Percentiles rank a stretch among this genome's conserved stretches.
Evolutionary conservation across 2,329 filamentous ascomycete species (phyloP).

Genomic region (Lachnellula cervina): DNA sequence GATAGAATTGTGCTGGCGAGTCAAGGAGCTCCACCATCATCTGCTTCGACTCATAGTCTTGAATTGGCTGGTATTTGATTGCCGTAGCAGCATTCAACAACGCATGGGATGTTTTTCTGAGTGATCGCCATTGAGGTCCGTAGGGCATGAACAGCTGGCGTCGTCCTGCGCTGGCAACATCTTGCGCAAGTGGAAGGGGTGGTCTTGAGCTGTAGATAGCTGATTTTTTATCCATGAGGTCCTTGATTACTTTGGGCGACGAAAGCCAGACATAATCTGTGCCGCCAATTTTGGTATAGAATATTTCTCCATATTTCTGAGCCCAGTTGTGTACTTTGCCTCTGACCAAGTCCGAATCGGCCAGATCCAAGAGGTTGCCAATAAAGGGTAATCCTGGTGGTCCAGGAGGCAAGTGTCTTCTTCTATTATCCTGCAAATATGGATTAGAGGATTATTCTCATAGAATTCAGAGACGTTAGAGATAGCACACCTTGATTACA

Average conservation of each 20-base stretch:
- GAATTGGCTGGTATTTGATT: slow-evolving; percentile 26
- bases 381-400: slow-evolving; percentile 37
- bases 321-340: slow-evolving; percentile 33
- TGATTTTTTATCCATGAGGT: slow-evolving; percentile 24
- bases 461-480: too few species aligned
- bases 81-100: slow-evolving; percentile 25
- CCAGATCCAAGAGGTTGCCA: slow-evolving; percentile 35
- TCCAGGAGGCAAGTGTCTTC: slow-evolving; percentile 34
- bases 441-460: too few species aligned
- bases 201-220: slow-evolving; percentile 36
- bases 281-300: slow-evolving; percentile 37
- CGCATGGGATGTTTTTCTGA: slow-evolving; percentile 28
- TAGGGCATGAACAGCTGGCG: slow-evolving; percentile 29
- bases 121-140: slow-evolving; percentile 23
- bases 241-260: slow-evolving; percentile 21
- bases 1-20: slow-evolving; percentile 35
- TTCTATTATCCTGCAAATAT: background rate
- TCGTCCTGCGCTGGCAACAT: slow-evolving; percentile 26
- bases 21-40: slow-evolving; percentile 33
- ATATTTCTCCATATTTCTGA: slow-evolving; percentile 34
- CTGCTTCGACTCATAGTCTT: slow-evolving; percentile 32
- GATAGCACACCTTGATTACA: too few species aligned
- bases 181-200: slow-evolving; percentile 32
- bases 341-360: slow-evolving; percentile 30
- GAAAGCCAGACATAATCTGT: slow-evolving; percentile 38